Evolutionary conservation across 305 asterid genomes (phyloP).

Genomic region (Fraxinus paxiana): DNA sequence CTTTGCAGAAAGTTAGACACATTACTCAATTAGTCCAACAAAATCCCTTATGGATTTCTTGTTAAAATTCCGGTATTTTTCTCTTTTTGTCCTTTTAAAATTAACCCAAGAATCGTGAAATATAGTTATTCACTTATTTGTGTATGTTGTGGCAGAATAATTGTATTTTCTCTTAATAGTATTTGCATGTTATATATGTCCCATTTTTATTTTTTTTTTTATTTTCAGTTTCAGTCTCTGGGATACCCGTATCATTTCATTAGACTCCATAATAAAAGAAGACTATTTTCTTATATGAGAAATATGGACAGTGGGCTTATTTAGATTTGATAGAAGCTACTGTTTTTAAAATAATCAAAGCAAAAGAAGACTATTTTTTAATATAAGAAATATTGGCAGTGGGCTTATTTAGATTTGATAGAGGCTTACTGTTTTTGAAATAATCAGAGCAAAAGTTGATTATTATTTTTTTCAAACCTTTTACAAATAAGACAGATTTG

Average conservation of each 20-base stretch:
- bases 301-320: neutral
- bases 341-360: neutral
- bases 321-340: neutral
- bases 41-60: neutral
- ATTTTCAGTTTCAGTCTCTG: neutral
- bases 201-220: neutral
- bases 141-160: neutral
- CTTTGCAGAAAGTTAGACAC: neutral
- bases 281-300: neutral
- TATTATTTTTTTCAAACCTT: neutral
- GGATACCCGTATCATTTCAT: neutral
- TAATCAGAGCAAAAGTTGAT: neutral
- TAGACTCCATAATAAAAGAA: neutral
- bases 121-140: neutral
- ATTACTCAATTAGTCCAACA: neutral
- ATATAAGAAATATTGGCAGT: no score
- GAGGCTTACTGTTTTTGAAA: neutral
- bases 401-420: no score
- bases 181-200: neutral
- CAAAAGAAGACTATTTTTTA: neutral
- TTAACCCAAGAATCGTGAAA: neutral
- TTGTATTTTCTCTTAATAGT: neutral
- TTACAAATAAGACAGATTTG: neutral
- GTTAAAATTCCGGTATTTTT: neutral
- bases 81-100: neutral